These are phyloP conservation scores for Aspergillus costaricaensis DNA, from an alignment of 2,329 filamentous ascomycete genomes.

Conservation along the genomic window DNA sequence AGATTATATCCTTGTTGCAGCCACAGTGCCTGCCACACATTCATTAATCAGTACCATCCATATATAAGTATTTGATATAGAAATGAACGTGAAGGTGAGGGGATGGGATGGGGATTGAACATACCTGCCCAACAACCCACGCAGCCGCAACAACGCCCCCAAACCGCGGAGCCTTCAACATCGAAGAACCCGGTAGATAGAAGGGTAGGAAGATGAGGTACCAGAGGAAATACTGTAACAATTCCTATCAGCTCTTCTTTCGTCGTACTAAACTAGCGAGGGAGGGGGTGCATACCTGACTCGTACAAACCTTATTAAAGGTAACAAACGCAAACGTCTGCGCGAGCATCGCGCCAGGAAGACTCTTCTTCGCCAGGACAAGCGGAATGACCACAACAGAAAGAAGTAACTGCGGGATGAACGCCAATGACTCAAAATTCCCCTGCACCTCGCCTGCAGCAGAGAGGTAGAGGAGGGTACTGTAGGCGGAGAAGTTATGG, in stretches of 20 bases:
- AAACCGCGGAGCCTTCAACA: constrained; percentile 61
- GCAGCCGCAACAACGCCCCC: constrained; percentile 67
- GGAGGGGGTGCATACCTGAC: constrained; percentile 65
- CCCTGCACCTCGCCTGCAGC: constrained; percentile 59
- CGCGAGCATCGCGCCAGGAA: constrained; percentile 82
- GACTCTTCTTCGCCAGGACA: constrained; percentile 74
- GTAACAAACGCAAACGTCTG: constrained; percentile 97
- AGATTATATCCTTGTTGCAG: constrained; percentile 73
- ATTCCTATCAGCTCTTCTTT: not conserved
- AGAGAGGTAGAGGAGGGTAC: constrained; percentile 82
- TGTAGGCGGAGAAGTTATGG: constrained; percentile 98
- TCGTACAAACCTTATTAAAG: constrained; percentile 99
- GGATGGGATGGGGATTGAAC: constrained; percentile 8
- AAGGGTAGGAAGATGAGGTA: constrained; percentile 92
- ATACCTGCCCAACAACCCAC: constrained; percentile 74
- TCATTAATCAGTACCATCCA: constrained; percentile 15
- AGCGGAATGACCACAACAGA: constrained; percentile 76
- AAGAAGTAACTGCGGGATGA: constrained; percentile 82
- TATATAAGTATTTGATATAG: constrained; percentile 41
- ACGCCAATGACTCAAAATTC: constrained; percentile 75
- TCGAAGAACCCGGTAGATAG: constrained; percentile 78
- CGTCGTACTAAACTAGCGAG: too few relatives aligned
- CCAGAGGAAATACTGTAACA: constrained; percentile 88
- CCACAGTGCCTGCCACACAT: constrained; percentile 59
- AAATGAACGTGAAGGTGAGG: not conserved